These are phyloP conservation scores for Hygrocybe coccinea DNA, from an alignment of 768 basidiomycete species.

Conservation along the genomic window DNA sequence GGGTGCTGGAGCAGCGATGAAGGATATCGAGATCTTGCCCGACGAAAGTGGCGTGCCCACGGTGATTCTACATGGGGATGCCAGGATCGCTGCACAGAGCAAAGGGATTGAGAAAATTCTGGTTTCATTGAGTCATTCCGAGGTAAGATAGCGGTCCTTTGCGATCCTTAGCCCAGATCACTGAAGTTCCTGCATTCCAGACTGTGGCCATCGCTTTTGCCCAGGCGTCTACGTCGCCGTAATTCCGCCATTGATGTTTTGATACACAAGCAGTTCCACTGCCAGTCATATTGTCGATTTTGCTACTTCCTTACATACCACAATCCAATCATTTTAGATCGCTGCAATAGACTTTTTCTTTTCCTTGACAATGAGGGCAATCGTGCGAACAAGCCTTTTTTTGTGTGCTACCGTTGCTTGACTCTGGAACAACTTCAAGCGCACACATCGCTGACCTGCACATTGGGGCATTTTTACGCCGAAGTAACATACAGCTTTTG, in stretches of 20 bases:
- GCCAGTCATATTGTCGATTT: too few relatives aligned
- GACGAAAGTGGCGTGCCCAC: constrained; percentile 73
- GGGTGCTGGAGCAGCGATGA: constrained; percentile 92
- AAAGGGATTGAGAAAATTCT: constrained; percentile 73
- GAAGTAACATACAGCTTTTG: constrained; percentile 41
- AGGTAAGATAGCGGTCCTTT: constrained; percentile 46
- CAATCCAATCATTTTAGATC: too few relatives aligned
- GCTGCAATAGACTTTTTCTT: too few relatives aligned
- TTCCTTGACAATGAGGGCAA: too few relatives aligned
- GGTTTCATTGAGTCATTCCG: constrained; percentile 89
- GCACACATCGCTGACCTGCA: too few relatives aligned
- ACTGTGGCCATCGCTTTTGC: constrained; percentile 86
- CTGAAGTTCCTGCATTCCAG: constrained; percentile 34
- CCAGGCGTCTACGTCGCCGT: constrained; percentile 52
- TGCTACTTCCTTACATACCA: too few relatives aligned
- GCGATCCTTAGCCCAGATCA: background rate
- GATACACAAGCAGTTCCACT: background rate
- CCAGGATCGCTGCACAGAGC: constrained; percentile 61
- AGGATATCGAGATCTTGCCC: constrained; percentile 93
- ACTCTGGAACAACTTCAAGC: too few relatives aligned
- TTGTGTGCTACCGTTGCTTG: too few relatives aligned
- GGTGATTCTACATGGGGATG: constrained; percentile 76
- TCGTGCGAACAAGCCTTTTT: too few relatives aligned
- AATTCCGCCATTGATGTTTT: background rate
- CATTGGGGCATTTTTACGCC: too few relatives aligned